phyloP scores from a whole-genome alignment of 768 basidiomycete species.

The Dioszegia hungarica region DNA sequence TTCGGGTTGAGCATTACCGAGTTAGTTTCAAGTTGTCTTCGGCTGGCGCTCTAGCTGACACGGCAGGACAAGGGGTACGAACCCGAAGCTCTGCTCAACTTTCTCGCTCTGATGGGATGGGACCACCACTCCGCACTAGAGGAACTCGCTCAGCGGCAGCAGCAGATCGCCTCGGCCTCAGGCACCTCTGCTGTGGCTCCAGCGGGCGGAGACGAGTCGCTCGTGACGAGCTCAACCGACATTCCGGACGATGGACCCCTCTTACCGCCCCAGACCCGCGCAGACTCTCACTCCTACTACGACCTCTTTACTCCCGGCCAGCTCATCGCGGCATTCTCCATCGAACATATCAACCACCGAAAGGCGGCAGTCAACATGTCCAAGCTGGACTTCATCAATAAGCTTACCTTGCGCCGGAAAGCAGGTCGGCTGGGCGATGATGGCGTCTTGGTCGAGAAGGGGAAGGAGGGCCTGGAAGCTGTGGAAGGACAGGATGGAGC shows the following conservation, averaged over 20 bases:
- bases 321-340: conserved; percentile 75
- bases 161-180: not conserved
- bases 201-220: not conserved
- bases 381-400: conserved; percentile 84
- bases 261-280: conserved; percentile 25
- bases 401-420: conserved; percentile 66
- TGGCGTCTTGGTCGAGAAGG: conserved; percentile 20
- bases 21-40: conserved; percentile 52
- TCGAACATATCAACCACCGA: conserved; percentile 70
- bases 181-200: not conserved
- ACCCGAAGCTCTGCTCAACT: conserved; percentile 80
- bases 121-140: conserved; percentile 56
- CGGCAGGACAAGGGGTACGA: conserved; percentile 68
- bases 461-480: conserved; percentile 12
- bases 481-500: no score
- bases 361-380: conserved; percentile 71
- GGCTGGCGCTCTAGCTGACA: not conserved
- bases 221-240: not conserved
- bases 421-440: conserved; percentile 55
- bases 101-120: conserved; percentile 93
- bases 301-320: conserved; percentile 53
- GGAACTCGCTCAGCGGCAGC: conserved; percentile 6
- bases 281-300: conserved; percentile 29
- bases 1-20: conserved; percentile 77
- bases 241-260: not conserved